These are phyloP conservation scores for Kazachstania africana DNA, from an alignment of 805 yeast genomes.

Conservation along the genomic window DNA sequence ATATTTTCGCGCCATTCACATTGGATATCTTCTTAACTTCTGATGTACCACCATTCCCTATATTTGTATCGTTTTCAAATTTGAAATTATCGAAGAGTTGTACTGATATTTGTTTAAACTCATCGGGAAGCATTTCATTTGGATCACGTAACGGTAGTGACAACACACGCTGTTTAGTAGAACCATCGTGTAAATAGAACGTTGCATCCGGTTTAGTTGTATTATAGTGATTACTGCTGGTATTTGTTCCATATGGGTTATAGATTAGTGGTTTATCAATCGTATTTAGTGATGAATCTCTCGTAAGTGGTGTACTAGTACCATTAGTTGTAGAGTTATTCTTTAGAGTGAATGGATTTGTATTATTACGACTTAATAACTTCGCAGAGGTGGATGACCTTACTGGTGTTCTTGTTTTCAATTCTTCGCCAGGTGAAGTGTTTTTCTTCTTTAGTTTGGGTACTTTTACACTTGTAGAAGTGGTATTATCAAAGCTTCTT, in stretches of 20 bases:
- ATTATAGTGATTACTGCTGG: neutral
- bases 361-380: neutral
- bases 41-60: constrained; percentile 69
- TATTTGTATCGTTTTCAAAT: constrained; percentile 32
- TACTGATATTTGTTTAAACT: constrained; percentile 35
- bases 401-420: too few species aligned
- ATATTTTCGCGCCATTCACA: constrained; percentile 29
- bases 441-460: constrained; percentile 2
- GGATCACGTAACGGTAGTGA: constrained; percentile 57
- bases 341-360: neutral
- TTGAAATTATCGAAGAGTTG: constrained; percentile 46
- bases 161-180: constrained; percentile 33
- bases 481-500: constrained; percentile 3
- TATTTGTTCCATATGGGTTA: constrained; percentile 46
- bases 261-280: constrained; percentile 37
- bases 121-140: constrained; percentile 47
- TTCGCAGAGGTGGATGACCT: neutral
- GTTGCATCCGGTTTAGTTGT: constrained; percentile 12
- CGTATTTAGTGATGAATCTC: neutral
- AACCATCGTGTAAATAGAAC: constrained; percentile 27
- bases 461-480: neutral
- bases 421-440: constrained; percentile 3
- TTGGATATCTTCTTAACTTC: constrained; percentile 41
- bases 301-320: neutral
- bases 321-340: neutral